Base-by-base conservation (phyloP, 106 monocot genomes). In the Dendrobium chrysotoxum region DNA sequence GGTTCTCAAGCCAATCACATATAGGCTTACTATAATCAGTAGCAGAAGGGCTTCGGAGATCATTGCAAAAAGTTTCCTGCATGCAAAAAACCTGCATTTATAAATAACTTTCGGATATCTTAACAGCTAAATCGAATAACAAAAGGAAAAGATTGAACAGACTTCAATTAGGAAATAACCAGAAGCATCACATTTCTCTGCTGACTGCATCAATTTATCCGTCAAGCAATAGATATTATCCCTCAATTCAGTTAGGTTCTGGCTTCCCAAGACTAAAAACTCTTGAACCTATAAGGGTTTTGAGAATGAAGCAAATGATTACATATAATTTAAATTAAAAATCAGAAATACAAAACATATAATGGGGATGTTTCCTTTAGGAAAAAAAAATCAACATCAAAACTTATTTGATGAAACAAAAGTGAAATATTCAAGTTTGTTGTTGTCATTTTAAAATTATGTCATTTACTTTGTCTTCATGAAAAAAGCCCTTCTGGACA, bases 151-250 rank as follows among this genome's bases (percentile, higher is more conserved):
- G 12, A 57, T 54, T 73, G 15, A 47, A 1, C n/a, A 82, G 88
- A 93, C 95, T 79, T 98, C 92, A 77, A 98, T 90, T 53, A 95
- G 95, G 81, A 98, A 98, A 87, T 98, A 98, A 79, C 92, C 89
- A 54, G 98, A 95, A 71, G 88, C 88, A 85, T 91, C 91, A 83
- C 85, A 57, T 64, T 89, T 67, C 35, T 76, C 88, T 72, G 94
- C 90, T 28, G 79, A 53, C 68, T 91, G 82, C 98, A 92, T 95
- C 45, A 98, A 76, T 18, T 87, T 86, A 86, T 98, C 92, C 4
- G 89, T 92, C 54, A 89, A 84, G 73, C 95, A 98, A 81, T 91
- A 91, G 28, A 98, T 95, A 47, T 83, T 88, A 80, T 98, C 98
- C 65, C 92, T 92, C 81, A 95, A 87, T 25, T 92, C 92, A 4